Percentiles rank a stretch among this genome's conserved stretches.
Evolutionary conservation across 139 green algal genomes (phyloP).

Genomic region (Micractinium sp.): DNA sequence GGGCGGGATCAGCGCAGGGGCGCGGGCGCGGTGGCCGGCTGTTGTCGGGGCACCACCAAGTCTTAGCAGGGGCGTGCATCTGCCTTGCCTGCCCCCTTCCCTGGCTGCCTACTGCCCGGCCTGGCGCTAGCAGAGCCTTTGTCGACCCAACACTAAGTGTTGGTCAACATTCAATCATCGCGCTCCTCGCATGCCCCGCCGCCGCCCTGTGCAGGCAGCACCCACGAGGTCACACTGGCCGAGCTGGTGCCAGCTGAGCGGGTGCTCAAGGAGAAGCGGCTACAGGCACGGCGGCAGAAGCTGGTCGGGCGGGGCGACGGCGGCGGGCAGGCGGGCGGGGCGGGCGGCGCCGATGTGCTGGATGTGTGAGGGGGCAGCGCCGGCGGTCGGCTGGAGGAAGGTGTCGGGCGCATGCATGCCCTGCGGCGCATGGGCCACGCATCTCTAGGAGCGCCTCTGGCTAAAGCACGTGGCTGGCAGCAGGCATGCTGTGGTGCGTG

Average conservation of each 20-base stretch:
- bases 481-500: no score
- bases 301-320: neutral
- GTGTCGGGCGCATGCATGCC: neutral
- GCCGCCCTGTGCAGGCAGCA: neutral
- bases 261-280: neutral
- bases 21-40: no score
- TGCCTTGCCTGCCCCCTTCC: neutral
- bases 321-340: neutral
- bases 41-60: no score
- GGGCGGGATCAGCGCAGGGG: no score
- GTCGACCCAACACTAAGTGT: no score
- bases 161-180: no score
- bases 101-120: neutral
- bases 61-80: neutral
- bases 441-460: no score
- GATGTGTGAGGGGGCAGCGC: conserved; percentile 3
- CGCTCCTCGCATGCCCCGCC: no score
- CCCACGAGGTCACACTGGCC: conserved; percentile 10
- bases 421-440: neutral
- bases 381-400: no score
- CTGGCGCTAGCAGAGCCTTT: neutral
- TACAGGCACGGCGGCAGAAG: neutral
- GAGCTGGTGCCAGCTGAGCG: conserved; percentile 12
- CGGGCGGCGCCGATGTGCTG: neutral
- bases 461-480: no score